Evolutionary conservation across 2,329 filamentous ascomycete genomes (phyloP), one percentile per base, ranked within the genome.

Genomic region (Westerdykella sp.): DNA sequence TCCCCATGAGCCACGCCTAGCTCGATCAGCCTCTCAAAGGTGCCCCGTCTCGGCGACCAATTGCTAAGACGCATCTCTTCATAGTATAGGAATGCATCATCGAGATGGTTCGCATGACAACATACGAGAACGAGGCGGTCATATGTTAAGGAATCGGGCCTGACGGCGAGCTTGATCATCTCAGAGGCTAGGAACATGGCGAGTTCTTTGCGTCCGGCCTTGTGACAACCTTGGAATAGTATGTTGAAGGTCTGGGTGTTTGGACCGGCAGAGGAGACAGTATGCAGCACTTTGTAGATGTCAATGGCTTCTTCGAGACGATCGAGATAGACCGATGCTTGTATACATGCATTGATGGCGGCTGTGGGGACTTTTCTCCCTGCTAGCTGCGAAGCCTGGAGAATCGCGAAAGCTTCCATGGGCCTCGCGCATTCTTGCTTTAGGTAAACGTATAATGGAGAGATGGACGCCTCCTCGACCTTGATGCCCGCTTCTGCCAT

Each of bases 401-500:
- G 72, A 1, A 75, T 69, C 2, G 63, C 54, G 57, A 85, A 77
- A 3, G 80, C 78, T 32, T 75, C 65, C 13, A 71, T 61, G 1
- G 78, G 68, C 3, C 77, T 69, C 0, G 61, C 56, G 0, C 72
- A 66, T 2, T 73, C 67, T 32, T 69, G 57, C 32, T 69, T 69
- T 34, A 94, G 70, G 45, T 77, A 69, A 3, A 63, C 58, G 53
- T 77, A 81, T 16, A 96, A 70, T 2, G 79, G 67, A 13, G 82
- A 74, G 2, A 85, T 88, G 42, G 78, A 83, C 12, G 71, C 76
- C 4, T 73, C 60, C 28, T 79, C 76, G 3, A 80, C 73, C 32
- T 74, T 62, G 5, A 83, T 61, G 5, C 81, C 79, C 14, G 81
- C 78, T 46, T 78, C 74, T 16, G 78, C 69, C 84, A 95, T 93